Percentiles rank a stretch among this genome's conserved stretches.
phyloP scores from a whole-genome alignment of 371 early-diverging fungal species.

The Mortierella sp. region DNA sequence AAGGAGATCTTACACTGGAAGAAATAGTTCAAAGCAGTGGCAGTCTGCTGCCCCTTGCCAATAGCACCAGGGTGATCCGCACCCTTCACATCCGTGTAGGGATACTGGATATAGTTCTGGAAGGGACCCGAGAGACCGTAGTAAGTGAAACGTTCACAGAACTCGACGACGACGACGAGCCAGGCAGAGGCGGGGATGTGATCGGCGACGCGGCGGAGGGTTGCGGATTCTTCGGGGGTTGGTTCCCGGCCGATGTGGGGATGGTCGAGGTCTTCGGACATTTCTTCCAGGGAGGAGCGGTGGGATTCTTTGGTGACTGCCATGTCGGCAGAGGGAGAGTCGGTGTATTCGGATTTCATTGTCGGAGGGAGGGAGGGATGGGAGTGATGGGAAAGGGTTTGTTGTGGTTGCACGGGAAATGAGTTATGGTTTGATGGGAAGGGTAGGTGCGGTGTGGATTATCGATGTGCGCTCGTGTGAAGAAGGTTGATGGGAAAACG shows the following conservation, averaged over 20 bases:
- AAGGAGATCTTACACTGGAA: conserved; percentile 69
- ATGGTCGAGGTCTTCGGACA: conserved; percentile 22
- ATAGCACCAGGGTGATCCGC: conserved; percentile 66
- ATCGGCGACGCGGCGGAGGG: conserved; percentile 58
- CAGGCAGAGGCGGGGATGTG: conserved; percentile 64
- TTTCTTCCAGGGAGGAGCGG: background rate
- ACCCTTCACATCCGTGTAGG: conserved; percentile 31
- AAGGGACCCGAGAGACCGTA: conserved; percentile 65
- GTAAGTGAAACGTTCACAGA: conserved; percentile 82
- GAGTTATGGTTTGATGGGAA: background rate
- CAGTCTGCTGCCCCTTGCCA: conserved; percentile 71
- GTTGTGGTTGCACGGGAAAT: background rate
- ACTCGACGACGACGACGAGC: conserved; percentile 67
- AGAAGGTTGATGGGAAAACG: background rate
- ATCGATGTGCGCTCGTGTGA: background rate
- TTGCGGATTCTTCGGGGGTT: conserved; percentile 33
- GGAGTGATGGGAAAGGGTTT: background rate
- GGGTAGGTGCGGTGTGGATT: background rate
- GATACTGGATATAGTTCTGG: conserved; percentile 60
- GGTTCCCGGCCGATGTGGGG: conserved; percentile 33
- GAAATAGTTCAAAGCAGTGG: conserved; percentile 78
- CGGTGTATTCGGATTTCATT: conserved; percentile 37
- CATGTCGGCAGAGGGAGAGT: conserved; percentile 31
- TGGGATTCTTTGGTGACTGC: conserved; percentile 14
- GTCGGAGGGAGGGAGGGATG: background rate